phyloP scores from a whole-genome alignment of 768 basidiomycete species.

The Suillus cothurnatus region DNA sequence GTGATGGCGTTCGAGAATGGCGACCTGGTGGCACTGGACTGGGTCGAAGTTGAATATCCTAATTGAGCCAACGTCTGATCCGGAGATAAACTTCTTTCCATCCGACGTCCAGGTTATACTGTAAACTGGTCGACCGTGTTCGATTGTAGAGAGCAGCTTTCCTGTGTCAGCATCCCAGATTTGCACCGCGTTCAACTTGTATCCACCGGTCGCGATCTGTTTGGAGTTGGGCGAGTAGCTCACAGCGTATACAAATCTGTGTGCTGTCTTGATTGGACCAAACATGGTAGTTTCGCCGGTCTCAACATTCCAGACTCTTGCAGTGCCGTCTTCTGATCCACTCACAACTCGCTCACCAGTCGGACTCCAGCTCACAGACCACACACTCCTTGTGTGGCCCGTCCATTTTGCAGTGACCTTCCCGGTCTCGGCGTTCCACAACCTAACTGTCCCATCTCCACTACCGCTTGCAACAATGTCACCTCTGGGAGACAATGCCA shows the following conservation, averaged over 20 bases:
- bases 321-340: not conserved
- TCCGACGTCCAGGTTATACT: not conserved
- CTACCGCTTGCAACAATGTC: not conserved
- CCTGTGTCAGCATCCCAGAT: not conserved
- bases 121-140: slow-evolving; percentile 4
- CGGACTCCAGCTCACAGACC: not conserved
- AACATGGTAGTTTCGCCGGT: not conserved
- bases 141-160: not conserved
- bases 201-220: not conserved
- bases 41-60: not conserved
- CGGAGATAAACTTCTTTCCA: not conserved
- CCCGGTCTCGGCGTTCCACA: not conserved
- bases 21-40: not conserved
- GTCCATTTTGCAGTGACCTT: not conserved
- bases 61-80: not conserved
- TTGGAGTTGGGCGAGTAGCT: not conserved
- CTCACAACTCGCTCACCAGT: not conserved
- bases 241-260: not conserved
- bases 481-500: not conserved
- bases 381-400: not conserved
- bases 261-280: not conserved
- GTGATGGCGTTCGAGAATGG: slow-evolving; percentile 1
- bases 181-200: not conserved
- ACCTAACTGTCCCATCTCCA: not conserved
- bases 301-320: not conserved